Conservation (phyloP, 2,329 filamentous ascomycete species). For the Pestalotiopsis sp. region DNA sequence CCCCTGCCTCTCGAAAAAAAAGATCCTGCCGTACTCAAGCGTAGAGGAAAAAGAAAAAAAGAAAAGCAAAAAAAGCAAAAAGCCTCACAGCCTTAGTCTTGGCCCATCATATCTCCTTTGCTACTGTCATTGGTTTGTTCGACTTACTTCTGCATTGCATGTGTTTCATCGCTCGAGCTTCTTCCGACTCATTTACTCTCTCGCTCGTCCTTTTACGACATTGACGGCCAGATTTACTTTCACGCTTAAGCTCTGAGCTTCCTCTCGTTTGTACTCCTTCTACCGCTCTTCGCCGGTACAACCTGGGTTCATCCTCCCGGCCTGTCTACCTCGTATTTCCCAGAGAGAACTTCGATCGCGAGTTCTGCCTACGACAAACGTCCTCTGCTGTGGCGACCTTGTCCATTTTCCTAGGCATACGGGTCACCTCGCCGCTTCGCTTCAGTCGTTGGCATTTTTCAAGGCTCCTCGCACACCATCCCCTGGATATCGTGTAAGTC, state of each 20-base stretch:
- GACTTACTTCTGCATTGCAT: constrained; percentile 2
- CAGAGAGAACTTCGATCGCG: not conserved
- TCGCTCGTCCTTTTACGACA: not conserved
- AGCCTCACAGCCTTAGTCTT: not conserved
- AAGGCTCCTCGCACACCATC: not conserved
- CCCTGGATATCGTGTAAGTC: constrained; percentile 4
- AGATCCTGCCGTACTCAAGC: not conserved
- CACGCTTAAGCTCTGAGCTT: not conserved
- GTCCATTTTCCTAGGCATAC: not conserved
- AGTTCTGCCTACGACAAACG: not conserved
- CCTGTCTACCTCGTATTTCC: not conserved
- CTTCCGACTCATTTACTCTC: not conserved
- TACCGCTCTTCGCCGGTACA: not conserved
- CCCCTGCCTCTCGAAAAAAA: not conserved
- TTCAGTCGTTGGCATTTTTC: not conserved
- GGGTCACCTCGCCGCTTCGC: not conserved
- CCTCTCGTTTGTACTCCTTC: not conserved
- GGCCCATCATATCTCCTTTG: constrained; percentile 1
- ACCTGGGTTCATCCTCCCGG: not conserved
- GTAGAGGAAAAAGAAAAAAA: not conserved
- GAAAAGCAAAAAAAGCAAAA: not conserved
- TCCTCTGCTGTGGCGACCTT: not conserved
- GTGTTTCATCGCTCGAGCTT: constrained; percentile 8
- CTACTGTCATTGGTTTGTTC: constrained; percentile 6
- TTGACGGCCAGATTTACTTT: not conserved